phyloP scores from a whole-genome alignment of 116 monocot genomes.

The Trichopus zeylanicus region DNA sequence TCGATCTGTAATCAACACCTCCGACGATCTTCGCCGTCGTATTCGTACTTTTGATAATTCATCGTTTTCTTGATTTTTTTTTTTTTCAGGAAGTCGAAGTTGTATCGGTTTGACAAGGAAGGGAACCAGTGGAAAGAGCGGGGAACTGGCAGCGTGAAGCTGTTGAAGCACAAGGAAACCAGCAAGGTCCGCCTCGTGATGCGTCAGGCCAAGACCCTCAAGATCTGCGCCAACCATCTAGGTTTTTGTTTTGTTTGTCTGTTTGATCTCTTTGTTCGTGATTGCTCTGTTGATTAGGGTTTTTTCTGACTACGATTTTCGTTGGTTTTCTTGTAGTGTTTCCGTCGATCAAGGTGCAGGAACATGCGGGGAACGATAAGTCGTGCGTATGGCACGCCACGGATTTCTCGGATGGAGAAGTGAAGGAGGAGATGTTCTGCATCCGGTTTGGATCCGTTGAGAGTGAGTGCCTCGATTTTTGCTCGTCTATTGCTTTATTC shows the following conservation, averaged over 20 bases:
- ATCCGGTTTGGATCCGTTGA: slow-evolving; percentile 39
- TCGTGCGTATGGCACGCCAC: slow-evolving; percentile 51
- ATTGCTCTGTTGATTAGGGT: neutral
- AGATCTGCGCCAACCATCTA: slow-evolving; percentile 37
- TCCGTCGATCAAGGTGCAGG: slow-evolving; percentile 28
- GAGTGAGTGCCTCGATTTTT: slow-evolving; percentile 15
- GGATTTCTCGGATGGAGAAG: slow-evolving; percentile 42
- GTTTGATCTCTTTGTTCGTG: neutral
- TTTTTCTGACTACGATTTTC: neutral
- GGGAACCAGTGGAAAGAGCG: slow-evolving; percentile 37
- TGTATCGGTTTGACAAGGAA: slow-evolving; percentile 35
- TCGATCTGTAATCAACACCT: slow-evolving; percentile 74
- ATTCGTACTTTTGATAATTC: neutral
- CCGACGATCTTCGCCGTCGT: neutral
- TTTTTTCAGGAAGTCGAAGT: slow-evolving; percentile 25
- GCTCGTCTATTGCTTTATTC: neutral
- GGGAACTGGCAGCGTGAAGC: slow-evolving; percentile 26
- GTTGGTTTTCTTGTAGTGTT: slow-evolving; percentile 4
- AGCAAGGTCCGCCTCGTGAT: slow-evolving; percentile 33
- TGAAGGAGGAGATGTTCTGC: slow-evolving; percentile 50
- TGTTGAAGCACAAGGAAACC: slow-evolving; percentile 35
- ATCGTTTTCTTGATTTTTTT: neutral
- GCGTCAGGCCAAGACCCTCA: slow-evolving; percentile 35
- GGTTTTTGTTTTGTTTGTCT: slow-evolving; percentile 1
- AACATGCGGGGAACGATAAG: slow-evolving; percentile 42